Conservation (phyloP, 495 filamentous ascomycete genomes). For the Penicillium ucsense region DNA sequence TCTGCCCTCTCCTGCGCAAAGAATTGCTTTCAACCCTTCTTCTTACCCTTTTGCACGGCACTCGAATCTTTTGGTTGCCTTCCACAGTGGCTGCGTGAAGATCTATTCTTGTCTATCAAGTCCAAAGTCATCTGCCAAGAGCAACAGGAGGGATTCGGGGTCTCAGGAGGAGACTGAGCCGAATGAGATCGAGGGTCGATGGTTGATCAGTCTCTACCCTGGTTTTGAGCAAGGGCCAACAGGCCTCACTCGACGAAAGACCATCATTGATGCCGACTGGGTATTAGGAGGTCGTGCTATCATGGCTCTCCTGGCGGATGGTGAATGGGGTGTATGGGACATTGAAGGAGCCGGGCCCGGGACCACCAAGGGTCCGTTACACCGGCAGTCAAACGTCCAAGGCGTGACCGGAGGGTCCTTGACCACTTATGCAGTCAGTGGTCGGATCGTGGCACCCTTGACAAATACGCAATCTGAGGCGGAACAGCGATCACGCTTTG, state of each 20-base stretch:
- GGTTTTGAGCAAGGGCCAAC: constrained; percentile 43
- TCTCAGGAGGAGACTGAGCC: constrained; percentile 23
- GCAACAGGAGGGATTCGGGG: constrained; percentile 15
- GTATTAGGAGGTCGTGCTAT: constrained; percentile 68
- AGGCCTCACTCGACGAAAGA: constrained; percentile 51
- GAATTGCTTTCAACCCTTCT: constrained; percentile 65
- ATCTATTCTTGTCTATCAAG: constrained; percentile 46
- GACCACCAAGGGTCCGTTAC: constrained; percentile 40
- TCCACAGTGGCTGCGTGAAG: constrained; percentile 58
- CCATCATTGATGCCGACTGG: constrained; percentile 75
- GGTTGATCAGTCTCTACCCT: constrained; percentile 62
- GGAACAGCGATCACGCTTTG: constrained; percentile 48
- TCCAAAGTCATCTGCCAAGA: constrained; percentile 14
- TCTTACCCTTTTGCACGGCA: constrained; percentile 47
- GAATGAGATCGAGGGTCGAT: constrained; percentile 36
- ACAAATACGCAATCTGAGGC: constrained; percentile 22
- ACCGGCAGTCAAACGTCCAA: constrained; percentile 44
- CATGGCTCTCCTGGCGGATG: constrained; percentile 67
- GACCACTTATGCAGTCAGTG: constrained; percentile 58
- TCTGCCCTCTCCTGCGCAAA: constrained; percentile 53
- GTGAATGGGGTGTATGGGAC: constrained; percentile 94
- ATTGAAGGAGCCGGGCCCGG: constrained; percentile 56
- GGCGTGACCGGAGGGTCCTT: constrained; percentile 56
- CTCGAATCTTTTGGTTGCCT: constrained; percentile 55
- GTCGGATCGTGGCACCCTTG: constrained; percentile 46